Evolutionary conservation across 768 basidiomycete species (phyloP).

Genomic region (Crassisporium funariophilum): DNA sequence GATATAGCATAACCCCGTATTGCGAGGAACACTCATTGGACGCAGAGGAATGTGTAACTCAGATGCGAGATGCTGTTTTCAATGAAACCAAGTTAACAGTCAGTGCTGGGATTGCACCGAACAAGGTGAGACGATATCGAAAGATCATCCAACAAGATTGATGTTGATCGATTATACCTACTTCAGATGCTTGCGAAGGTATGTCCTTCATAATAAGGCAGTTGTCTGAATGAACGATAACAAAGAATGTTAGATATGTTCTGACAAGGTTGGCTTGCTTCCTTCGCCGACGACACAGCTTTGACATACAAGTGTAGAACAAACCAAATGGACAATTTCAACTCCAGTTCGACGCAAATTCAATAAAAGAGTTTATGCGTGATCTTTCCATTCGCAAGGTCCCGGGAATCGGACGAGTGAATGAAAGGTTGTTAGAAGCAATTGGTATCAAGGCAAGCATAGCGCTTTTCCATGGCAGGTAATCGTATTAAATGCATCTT

Average conservation of each 20-base stretch:
- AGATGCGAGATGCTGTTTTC: slow-evolving; percentile 75
- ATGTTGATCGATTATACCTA: too few relatives aligned
- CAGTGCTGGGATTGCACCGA: slow-evolving; percentile 94
- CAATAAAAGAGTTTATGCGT: slow-evolving; percentile 76
- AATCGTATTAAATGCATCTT: slow-evolving; percentile 2
- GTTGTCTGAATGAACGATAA: not conserved
- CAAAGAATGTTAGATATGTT: slow-evolving; percentile 69
- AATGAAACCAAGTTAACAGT: slow-evolving; percentile 85
- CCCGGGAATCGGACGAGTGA: slow-evolving; percentile 89
- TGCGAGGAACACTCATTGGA: slow-evolving; percentile 67
- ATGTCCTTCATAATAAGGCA: slow-evolving; percentile 13
- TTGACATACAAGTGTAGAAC: slow-evolving; percentile 51
- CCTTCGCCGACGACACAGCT: slow-evolving; percentile 2
- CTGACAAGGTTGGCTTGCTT: slow-evolving; percentile 67
- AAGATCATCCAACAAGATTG: slow-evolving; percentile 10
- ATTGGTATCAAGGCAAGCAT: slow-evolving; percentile 77
- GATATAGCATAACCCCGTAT: slow-evolving; percentile 76
- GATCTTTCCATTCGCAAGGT: slow-evolving; percentile 85
- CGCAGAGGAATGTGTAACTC: slow-evolving; percentile 73
- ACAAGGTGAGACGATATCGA: slow-evolving; percentile 61
- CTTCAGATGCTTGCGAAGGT: slow-evolving; percentile 90
- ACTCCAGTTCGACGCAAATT: slow-evolving; percentile 62
- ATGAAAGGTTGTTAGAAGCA: slow-evolving; percentile 83
- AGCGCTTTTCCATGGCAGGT: slow-evolving; percentile 1
- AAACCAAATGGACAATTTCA: slow-evolving; percentile 94